These are phyloP conservation scores for Viola odorata DNA, from an alignment of 345 rosid genomes.

Conservation along the genomic window DNA sequence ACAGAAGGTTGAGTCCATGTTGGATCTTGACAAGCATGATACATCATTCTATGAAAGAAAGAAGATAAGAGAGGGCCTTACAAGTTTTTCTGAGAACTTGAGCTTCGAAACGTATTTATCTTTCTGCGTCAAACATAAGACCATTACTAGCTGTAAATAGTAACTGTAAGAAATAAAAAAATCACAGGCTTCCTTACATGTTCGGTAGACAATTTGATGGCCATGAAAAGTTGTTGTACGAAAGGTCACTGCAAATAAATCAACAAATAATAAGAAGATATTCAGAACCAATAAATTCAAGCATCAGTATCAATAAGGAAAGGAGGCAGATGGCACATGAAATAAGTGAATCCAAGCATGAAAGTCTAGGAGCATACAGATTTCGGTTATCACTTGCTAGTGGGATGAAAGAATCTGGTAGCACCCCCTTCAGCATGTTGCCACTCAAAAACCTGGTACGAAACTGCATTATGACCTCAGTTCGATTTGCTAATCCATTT, in stretches of 20 bases:
- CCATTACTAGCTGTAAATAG: constrained; percentile 3
- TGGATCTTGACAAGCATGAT: constrained; percentile 39
- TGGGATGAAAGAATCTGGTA: constrained; percentile 33
- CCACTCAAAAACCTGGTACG: constrained; percentile 66
- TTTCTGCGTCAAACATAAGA: neutral
- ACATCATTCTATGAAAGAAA: constrained; percentile 52
- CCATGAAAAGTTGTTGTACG: constrained; percentile 74
- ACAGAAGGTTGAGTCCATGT: constrained; percentile 38
- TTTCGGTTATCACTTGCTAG: constrained; percentile 51
- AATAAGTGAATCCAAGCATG: neutral
- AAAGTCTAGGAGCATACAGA: neutral
- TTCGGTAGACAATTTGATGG: constrained; percentile 12
- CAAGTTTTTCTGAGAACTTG: neutral
- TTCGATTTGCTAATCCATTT: too few relatives aligned
- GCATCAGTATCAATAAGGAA: too few relatives aligned
- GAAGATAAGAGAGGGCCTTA: neutral
- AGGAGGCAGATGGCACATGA: neutral
- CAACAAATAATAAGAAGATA: neutral
- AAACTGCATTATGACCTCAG: neutral
- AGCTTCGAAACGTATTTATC: neutral
- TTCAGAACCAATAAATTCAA: too few relatives aligned
- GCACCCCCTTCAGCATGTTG: constrained; percentile 54
- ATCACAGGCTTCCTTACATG: neutral
- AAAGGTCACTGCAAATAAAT: constrained; percentile 53
- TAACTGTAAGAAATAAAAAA: neutral